Evolutionary conservation across 2,329 filamentous ascomycete species (phyloP), one percentile per base, ranked within the genome.

Genomic region (Cladorrhinum sp.): DNA sequence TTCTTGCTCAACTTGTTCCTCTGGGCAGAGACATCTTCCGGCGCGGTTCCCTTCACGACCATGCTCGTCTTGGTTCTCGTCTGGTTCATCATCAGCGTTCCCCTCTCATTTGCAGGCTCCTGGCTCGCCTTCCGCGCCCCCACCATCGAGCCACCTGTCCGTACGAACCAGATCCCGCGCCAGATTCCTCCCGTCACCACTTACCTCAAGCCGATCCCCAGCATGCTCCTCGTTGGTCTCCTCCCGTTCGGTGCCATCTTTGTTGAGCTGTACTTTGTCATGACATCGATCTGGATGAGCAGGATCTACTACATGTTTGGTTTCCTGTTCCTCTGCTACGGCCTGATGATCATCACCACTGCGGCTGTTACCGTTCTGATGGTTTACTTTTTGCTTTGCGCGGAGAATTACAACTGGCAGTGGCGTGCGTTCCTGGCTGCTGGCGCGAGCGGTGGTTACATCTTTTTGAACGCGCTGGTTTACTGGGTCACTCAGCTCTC

Each of bases 221-320:
- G 91, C 66, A 94, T 96, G 84, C 83, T 97, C 16, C 83, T 98
- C 21, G 94, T 96, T 23, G 95, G 95, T 57, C 87, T 98, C 55
- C 82, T 98, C 24, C 95, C 95, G 0, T 99, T 99, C 70, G 92
- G 91, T 52, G 94, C 95, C 64, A 98, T 99, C 73, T 97, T 98
- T 67, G 93, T 98, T 52, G 95, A 99, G 78, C 86, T 99, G 2
- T 98, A 96, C 82, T 98, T 98, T 77, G 97, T 99, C 80, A 96
- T 99, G 91, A 96, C 89, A 77, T 96, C 91, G 24, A 94, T 99
- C 73, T 99, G 95, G 95, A 96, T 96, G 77, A 94, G 89, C 80
- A 92, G 95, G 77, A 95, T 99, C 67, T 99, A 99, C 82, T 99
- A 99, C 83, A 99, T 99, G 95, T 99, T 99, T 71, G 95, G 95